phyloP scores from a whole-genome alignment of 2,329 filamentous ascomycete species.

The Botrytis deweyae region DNA sequence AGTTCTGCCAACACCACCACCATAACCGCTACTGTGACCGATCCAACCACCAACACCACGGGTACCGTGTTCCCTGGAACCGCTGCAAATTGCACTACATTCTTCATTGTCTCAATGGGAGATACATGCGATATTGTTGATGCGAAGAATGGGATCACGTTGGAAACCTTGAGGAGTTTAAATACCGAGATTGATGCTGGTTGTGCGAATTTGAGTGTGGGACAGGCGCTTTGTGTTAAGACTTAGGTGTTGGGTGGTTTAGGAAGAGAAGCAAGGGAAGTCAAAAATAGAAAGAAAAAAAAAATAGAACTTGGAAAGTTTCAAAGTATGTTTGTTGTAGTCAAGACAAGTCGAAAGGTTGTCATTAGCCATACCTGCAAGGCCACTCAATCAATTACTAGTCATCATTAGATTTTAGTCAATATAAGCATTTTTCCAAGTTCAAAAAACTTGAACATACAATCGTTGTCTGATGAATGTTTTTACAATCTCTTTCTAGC shows the following conservation, averaged over 20 bases:
- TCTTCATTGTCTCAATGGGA: not conserved
- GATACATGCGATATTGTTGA: not conserved
- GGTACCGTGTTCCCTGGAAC: not conserved
- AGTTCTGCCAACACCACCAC: not conserved
- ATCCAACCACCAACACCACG: not conserved
- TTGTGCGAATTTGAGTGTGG: not conserved
- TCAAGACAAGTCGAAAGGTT: not conserved
- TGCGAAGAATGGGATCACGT: not conserved
- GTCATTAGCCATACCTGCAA: not conserved
- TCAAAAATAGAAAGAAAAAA: not conserved
- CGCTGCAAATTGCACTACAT: not conserved
- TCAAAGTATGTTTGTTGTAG: not conserved
- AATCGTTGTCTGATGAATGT: not conserved
- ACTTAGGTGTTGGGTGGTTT: not conserved
- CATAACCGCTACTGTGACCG: not conserved
- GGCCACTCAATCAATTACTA: too few species aligned
- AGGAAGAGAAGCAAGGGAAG: not conserved
- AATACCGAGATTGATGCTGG: not conserved
- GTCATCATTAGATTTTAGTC: not conserved
- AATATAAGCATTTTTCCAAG: not conserved
- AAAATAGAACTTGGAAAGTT: not conserved
- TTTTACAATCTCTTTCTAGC: not conserved
- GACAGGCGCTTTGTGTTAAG: conserved; percentile 8
- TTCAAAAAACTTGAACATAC: not conserved
- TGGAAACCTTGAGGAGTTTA: not conserved